These are phyloP conservation scores for Emmonsia crescens DNA, from an alignment of 2,329 filamentous ascomycete genomes.

Conservation along the genomic window DNA sequence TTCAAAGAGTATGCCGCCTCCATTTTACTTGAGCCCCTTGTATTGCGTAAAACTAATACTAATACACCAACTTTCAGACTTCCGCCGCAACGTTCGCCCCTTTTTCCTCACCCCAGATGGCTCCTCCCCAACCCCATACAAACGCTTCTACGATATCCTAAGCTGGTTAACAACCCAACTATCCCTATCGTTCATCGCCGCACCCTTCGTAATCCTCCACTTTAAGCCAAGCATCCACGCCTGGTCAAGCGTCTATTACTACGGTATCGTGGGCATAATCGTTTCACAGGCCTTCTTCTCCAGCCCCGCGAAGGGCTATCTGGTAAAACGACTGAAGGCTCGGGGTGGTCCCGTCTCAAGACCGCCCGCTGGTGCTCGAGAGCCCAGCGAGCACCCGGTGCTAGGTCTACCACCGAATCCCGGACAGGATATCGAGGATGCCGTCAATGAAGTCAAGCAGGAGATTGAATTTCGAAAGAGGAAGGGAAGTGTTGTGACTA, in stretches of 20 bases:
- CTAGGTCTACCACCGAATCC: slow-evolving; percentile 72
- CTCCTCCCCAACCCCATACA: slow-evolving; percentile 55
- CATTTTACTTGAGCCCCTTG: background rate
- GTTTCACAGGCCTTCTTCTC: slow-evolving; percentile 63
- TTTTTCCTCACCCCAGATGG: slow-evolving; percentile 81
- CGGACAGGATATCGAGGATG: slow-evolving; percentile 64
- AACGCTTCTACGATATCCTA: slow-evolving; percentile 75
- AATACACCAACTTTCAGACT: slow-evolving; percentile 48
- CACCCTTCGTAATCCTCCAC: slow-evolving; percentile 74
- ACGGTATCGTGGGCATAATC: slow-evolving; percentile 58
- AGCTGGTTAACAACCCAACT: slow-evolving; percentile 67
- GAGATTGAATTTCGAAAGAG: slow-evolving; percentile 56
- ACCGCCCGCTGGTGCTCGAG: background rate
- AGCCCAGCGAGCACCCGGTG: slow-evolving; percentile 45
- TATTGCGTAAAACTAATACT: background rate
- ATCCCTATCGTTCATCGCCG: slow-evolving; percentile 70
- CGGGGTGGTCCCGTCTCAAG: slow-evolving; percentile 28
- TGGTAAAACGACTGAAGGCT: slow-evolving; percentile 50
- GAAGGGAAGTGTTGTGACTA: slow-evolving; percentile 34
- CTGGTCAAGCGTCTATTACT: slow-evolving; percentile 86
- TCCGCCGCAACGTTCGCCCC: slow-evolving; percentile 76
- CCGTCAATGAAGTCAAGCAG: slow-evolving; percentile 59
- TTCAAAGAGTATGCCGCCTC: slow-evolving; percentile 66
- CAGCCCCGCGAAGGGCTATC: slow-evolving; percentile 57
- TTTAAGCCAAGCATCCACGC: slow-evolving; percentile 60